phyloP scores from a whole-genome alignment of 2,329 filamentous ascomycete genomes.

The Leptographium flavum region DNA sequence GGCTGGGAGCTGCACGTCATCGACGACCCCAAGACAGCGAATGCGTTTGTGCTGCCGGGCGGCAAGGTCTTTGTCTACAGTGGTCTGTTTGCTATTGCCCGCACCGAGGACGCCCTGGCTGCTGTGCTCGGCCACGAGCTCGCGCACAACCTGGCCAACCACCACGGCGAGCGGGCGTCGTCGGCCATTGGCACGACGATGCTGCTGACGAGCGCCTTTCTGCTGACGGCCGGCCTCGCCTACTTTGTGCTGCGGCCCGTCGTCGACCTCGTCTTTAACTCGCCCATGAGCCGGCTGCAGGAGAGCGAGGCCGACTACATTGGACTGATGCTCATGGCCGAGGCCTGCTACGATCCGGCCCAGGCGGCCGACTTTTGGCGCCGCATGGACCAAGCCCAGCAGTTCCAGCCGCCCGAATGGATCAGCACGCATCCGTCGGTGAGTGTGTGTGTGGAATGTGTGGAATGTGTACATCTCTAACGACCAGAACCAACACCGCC shows the following conservation, averaged over 20 bases:
- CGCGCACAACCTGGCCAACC: conserved; percentile 58
- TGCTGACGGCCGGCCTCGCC: conserved; percentile 29
- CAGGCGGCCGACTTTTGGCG: conserved; percentile 54
- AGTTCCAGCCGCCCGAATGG: conserved; percentile 49
- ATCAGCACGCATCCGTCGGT: conserved; percentile 64
- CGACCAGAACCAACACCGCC: conserved; percentile 41
- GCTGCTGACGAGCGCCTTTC: conserved; percentile 32
- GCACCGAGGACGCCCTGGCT: conserved; percentile 54
- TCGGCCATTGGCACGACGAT: conserved; percentile 36
- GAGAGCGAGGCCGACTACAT: conserved; percentile 72
- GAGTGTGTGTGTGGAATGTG: conserved; percentile 15
- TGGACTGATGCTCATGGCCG: conserved; percentile 69
- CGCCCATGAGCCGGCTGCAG: conserved; percentile 56
- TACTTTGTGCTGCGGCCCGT: conserved; percentile 29
- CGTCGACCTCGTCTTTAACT: conserved; percentile 48
- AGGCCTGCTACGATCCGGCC: conserved; percentile 60
- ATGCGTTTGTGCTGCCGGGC: conserved; percentile 66
- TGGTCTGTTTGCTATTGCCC: conserved; percentile 54
- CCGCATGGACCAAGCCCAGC: conserved; percentile 42
- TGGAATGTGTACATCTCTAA: not conserved
- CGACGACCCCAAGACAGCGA: conserved; percentile 47
- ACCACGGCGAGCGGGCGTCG: conserved; percentile 49
- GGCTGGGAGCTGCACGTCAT: conserved; percentile 66
- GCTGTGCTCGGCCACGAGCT: conserved; percentile 70
- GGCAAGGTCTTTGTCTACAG: conserved; percentile 71